Evolutionary conservation across 2,329 filamentous ascomycete species (phyloP).

Genomic region (Cryphonectria japonica): DNA sequence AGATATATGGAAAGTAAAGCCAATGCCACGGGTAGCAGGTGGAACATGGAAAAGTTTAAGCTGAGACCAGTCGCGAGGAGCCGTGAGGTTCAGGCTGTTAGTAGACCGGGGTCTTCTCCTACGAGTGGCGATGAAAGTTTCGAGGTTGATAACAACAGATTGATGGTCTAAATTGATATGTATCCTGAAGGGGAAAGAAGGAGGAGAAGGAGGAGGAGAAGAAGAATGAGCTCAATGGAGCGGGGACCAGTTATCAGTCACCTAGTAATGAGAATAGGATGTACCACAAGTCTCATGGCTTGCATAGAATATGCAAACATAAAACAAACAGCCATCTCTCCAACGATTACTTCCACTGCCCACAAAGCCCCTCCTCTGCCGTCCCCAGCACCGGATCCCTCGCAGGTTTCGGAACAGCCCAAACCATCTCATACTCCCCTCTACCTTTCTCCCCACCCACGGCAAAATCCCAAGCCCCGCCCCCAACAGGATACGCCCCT

Average conservation of each 20-base stretch:
- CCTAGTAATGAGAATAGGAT: not conserved
- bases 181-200: not conserved
- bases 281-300: not conserved
- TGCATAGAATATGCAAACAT: not conserved
- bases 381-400: constrained; percentile 53
- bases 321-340: too few relatives aligned
- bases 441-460: constrained; percentile 50
- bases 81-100: constrained; percentile 1
- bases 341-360: constrained; percentile 20
- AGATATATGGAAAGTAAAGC: constrained; percentile 25
- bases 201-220: not conserved
- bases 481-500: constrained; percentile 55
- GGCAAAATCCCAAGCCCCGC: constrained; percentile 54
- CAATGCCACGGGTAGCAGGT: constrained; percentile 10
- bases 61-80: constrained; percentile 13
- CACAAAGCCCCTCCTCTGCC: constrained; percentile 20
- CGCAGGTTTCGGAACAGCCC: constrained; percentile 49
- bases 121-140: not conserved
- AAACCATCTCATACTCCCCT: constrained; percentile 47
- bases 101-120: constrained; percentile 9
- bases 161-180: not conserved
- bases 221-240: not conserved
- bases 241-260: not conserved
- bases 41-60: constrained; percentile 22
- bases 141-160: not conserved